Evolutionary conservation across 805 yeast genomes (phyloP).

Genomic region (Grigorovia yakushimaensis): DNA sequence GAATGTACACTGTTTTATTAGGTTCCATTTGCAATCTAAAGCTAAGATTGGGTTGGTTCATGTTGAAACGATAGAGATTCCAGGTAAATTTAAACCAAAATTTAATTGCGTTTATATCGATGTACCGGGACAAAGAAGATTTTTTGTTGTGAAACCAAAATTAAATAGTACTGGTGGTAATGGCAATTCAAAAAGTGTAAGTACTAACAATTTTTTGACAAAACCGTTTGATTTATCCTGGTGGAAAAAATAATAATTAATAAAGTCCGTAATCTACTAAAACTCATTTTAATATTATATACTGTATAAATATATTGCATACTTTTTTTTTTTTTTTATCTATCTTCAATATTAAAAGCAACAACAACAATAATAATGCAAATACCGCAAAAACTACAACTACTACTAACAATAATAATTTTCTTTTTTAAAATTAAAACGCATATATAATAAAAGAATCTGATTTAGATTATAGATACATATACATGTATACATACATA

Average conservation of each 20-base stretch:
- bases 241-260: slow-evolving; percentile 37
- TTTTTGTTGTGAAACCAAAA: slow-evolving; percentile 60
- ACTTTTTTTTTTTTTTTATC: no score
- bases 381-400: no score
- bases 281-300: no score
- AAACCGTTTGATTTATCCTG: slow-evolving; percentile 47
- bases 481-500: neutral
- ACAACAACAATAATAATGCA: no score
- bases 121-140: slow-evolving; percentile 58
- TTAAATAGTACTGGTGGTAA: slow-evolving; percentile 21
- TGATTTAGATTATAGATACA: neutral
- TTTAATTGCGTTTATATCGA: slow-evolving; percentile 68
- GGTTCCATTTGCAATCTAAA: slow-evolving; percentile 74
- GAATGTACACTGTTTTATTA: slow-evolving; percentile 71
- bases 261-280: no score
- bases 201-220: slow-evolving; percentile 23
- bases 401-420: no score
- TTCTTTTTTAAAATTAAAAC: no score
- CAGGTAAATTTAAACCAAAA: slow-evolving; percentile 54
- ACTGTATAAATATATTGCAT: no score
- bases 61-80: slow-evolving; percentile 64
- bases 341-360: no score
- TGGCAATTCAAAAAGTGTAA: neutral
- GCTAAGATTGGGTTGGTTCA: slow-evolving; percentile 58
- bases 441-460: no score